phyloP scores from a whole-genome alignment of 768 basidiomycete species.

The Russula sp. region DNA sequence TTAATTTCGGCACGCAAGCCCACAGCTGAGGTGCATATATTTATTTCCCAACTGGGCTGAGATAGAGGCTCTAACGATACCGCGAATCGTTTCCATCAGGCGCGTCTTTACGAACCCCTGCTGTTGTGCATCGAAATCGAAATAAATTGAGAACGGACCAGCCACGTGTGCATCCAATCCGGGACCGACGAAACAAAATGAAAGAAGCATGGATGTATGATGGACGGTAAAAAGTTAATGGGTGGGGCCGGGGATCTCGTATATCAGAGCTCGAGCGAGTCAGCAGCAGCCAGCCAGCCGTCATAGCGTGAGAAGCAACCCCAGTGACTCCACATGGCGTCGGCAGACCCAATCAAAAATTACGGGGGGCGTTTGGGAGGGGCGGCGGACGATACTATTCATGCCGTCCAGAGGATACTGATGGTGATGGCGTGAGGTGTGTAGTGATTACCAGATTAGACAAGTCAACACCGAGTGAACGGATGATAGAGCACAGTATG shows the following conservation, averaged over 20 bases:
- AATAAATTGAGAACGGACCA: background rate
- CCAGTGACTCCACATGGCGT: background rate
- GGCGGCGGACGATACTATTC: background rate
- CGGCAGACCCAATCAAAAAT: background rate
- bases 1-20: background rate
- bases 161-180: background rate
- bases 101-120: background rate
- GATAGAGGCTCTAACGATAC: background rate
- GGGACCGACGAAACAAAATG: background rate
- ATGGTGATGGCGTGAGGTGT: background rate
- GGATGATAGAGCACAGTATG: background rate
- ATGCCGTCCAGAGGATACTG: background rate
- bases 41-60: background rate
- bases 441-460: background rate
- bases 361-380: background rate
- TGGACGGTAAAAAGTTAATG: background rate
- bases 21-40: background rate
- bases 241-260: too few species aligned
- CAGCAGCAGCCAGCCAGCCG: background rate
- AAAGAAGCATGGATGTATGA: background rate
- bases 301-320: too few species aligned
- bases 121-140: background rate
- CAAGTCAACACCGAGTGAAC: background rate
- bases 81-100: background rate
- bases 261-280: background rate